These are phyloP conservation scores for Farysia itapuensis DNA, from an alignment of 1,284 basidiomycete species.

Conservation along the genomic window DNA sequence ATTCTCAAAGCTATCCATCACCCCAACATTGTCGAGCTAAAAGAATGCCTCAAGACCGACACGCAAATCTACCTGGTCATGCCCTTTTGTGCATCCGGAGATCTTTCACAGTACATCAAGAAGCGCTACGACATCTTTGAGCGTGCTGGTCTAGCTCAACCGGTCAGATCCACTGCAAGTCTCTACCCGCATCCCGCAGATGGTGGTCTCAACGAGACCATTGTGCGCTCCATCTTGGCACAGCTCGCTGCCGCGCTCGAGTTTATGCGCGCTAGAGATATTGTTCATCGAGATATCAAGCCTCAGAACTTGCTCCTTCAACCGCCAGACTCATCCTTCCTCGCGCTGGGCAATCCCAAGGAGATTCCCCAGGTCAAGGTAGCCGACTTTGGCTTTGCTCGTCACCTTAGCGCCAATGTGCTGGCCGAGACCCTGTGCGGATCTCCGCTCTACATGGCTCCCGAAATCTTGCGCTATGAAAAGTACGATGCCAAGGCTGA, in stretches of 20 bases:
- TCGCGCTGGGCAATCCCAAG: conserved; percentile 80
- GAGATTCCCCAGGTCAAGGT: conserved; percentile 64
- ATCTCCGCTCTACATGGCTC: conserved; percentile 98
- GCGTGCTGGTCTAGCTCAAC: conserved; percentile 13
- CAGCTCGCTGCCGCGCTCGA: conserved; percentile 94
- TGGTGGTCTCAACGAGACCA: conserved; percentile 86
- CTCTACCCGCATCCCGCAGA: conserved; percentile 87
- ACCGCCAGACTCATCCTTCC: conserved; percentile 76
- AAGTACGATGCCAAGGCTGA: conserved; percentile 98
- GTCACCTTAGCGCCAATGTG: conserved; percentile 84
- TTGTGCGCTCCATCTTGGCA: conserved; percentile 87
- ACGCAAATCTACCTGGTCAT: conserved; percentile 95
- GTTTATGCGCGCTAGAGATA: conserved; percentile 82
- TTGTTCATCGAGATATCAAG: conserved; percentile 97
- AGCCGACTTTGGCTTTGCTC: conserved; percentile 96
- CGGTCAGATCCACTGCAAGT: conserved; percentile 10
- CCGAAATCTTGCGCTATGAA: conserved; percentile 94
- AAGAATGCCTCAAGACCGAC: conserved; percentile 90
- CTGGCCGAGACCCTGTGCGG: conserved; percentile 98
- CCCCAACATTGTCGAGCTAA: conserved; percentile 86
- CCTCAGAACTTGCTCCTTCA: conserved; percentile 92
- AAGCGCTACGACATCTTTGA: conserved; percentile 42
- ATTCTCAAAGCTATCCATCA: conserved; percentile 93
- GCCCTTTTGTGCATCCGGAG: conserved; percentile 93
- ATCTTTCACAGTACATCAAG: conserved; percentile 90